These are phyloP conservation scores for Zasmidium angulare DNA, from an alignment of 2,329 filamentous ascomycete species.

Conservation along the genomic window DNA sequence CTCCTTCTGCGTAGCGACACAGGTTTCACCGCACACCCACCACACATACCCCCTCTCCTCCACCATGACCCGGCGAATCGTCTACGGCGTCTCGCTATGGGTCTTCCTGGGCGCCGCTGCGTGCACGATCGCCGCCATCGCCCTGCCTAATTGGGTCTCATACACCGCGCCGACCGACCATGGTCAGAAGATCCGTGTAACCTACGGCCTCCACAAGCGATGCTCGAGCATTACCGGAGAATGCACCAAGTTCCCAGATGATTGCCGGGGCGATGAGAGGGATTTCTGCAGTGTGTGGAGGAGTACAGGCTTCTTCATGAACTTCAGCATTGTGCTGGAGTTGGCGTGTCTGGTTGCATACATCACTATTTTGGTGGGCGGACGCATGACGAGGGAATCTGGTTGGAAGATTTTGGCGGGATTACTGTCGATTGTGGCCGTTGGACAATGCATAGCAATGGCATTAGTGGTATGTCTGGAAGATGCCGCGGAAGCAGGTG, in stretches of 20 bases:
- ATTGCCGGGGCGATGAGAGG: conserved; percentile 66
- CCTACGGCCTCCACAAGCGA: conserved; percentile 75
- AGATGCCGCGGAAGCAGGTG: neutral
- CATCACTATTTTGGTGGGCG: conserved; percentile 72
- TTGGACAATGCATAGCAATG: conserved; percentile 75
- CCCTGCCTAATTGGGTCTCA: conserved; percentile 68
- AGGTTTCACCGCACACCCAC: neutral
- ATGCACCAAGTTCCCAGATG: conserved; percentile 68
- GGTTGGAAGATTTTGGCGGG: conserved; percentile 77
- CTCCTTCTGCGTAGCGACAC: neutral
- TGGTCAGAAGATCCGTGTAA: conserved; percentile 60
- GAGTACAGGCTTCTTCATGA: conserved; percentile 82
- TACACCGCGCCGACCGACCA: conserved; percentile 43
- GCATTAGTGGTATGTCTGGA: conserved; percentile 69
- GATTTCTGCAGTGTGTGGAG: conserved; percentile 93
- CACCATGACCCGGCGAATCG: conserved; percentile 49
- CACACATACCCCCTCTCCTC: neutral
- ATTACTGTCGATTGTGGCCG: conserved; percentile 64
- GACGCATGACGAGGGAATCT: conserved; percentile 73
- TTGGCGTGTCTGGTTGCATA: conserved; percentile 79
- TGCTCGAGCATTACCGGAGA: conserved; percentile 69
- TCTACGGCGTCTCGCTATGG: conserved; percentile 51
- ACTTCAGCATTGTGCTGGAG: conserved; percentile 78
- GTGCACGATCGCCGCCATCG: conserved; percentile 69
- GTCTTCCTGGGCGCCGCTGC: conserved; percentile 58